Evolutionary conservation across 345 rosid genomes (phyloP), one percentile per base, ranked within the genome.

Genomic region (Limnanthes douglasii): DNA sequence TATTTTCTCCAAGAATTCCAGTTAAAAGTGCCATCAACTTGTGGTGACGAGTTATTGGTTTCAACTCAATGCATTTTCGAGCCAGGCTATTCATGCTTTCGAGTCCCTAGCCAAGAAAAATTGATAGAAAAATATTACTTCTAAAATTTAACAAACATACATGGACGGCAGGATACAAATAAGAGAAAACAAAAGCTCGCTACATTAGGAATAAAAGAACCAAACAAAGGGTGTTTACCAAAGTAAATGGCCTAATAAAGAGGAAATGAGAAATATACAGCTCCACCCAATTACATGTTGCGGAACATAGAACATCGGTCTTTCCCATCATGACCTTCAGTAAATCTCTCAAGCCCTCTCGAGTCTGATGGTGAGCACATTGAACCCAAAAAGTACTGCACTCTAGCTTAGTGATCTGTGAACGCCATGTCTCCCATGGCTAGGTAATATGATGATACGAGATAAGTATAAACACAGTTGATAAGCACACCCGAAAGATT

Each of bases 361-460:
- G 65, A 31, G 98, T 88, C 53, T 29, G 72, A 45, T 26, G 68
- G 58, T 76, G 94, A 56, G 76, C 73, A 66, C 98, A 88, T 45
- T 70, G 82, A 61, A 74, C 48, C 98, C 95, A 88, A 57, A 40
- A 83, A 58, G 81, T 63, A 70, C 86, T 79, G 54, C 77, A 68
- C 39, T 76, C 92, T 62, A 84, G 57, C 60, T 84, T 88, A 30
- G 67, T 70, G 51, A 88, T 69, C 52, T 74, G 90, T 43, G 72
- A 65, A 43, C 86, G 85, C 98, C 98, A 88, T 57, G 56, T 84
- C 61, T 88, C 98, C 86, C 95, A 83, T 30, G 92, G 84, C 95
- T 84, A 47, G 42, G 34, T 21, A 51, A 46, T 30, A 37, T 15
- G 25, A 25, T 15, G 15, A 39, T 17, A 40, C 6, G 25, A 21